These are phyloP conservation scores for Xanthoconium purpureum DNA, from an alignment of 768 basidiomycete species.

Conservation along the genomic window DNA sequence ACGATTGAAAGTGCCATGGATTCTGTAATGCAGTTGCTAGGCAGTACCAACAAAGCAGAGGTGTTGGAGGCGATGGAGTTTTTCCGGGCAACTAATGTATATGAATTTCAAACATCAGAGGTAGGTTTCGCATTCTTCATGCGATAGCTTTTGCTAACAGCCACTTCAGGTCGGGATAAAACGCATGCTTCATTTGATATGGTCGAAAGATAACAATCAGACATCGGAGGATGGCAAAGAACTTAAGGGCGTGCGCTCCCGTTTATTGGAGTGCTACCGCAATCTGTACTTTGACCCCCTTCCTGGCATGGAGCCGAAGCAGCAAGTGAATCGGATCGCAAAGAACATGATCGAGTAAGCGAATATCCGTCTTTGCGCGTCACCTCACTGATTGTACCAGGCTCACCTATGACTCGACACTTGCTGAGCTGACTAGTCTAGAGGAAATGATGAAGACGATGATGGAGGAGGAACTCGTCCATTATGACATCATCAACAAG, in stretches of 20 bases:
- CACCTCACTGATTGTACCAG: constrained; percentile 38
- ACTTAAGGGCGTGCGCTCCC: constrained; percentile 82
- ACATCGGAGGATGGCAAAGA: constrained; percentile 77
- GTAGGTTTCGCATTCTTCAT: constrained; percentile 35
- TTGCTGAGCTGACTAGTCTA: constrained; percentile 92
- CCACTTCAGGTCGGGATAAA: constrained; percentile 72
- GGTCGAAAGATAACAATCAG: constrained; percentile 88
- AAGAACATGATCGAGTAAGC: constrained; percentile 96
- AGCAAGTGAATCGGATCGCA: constrained; percentile 86
- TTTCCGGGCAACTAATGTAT: constrained; percentile 78
- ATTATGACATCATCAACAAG: constrained; percentile 81
- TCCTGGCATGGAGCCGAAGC: constrained; percentile 70
- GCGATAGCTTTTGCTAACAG: constrained; percentile 1
- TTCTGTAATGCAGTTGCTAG: constrained; percentile 71
- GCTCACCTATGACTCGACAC: constrained; percentile 84
- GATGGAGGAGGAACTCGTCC: constrained; percentile 86
- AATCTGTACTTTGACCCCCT: constrained; percentile 85
- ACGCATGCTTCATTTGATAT: constrained; percentile 95
- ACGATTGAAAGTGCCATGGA: constrained; percentile 67
- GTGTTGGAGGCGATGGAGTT: constrained; percentile 87
- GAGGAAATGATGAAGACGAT: constrained; percentile 97
- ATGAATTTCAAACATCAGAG: constrained; percentile 75
- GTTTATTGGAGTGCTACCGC: constrained; percentile 86
- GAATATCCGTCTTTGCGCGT: not conserved
- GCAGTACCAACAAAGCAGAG: constrained; percentile 81